Evolutionary conservation across 257 asterid species (phyloP), one percentile per base, ranked within the genome.

Genomic region (Fraxinus pennsylvanica): DNA sequence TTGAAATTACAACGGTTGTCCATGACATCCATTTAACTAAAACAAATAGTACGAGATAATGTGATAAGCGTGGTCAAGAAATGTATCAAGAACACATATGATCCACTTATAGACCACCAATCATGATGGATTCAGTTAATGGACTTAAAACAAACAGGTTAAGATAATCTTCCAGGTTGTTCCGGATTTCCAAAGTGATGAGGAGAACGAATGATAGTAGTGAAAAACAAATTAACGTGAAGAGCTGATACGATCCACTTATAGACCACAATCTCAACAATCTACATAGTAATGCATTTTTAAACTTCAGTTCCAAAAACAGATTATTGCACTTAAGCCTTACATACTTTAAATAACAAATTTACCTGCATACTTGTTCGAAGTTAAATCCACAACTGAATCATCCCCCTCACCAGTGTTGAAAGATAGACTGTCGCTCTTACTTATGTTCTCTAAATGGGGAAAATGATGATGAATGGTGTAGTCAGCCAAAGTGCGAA

Each of bases 311-410:
- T 27, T 21, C 30, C 14, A 21, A 59, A 59, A 63, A 10, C 30
- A 22, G 33, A 63, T 63, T 57, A n/a, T 22, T 63, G 27, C 29
- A 27, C 69, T 27, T 27, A 19, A 10, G 69, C 36, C 29, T 22
- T 27, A 27, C 6, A 9, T 30, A 22, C 32, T 47, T 22, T n/a
- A 72, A n/a, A 9, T 54, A 39, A 72, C 71, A 33, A 59, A 73
- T 70, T 22, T 87, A 89, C 99, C 99, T 74, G 97, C 99, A 77
- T 93, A 96, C 73, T 96, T 96, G 87, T 96, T 96, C 80, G 99
- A 93, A 75, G 97, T 96, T 81, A 96, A 88, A 87, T 96, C 99
- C 80, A 96, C 98, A 76, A 85, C 85, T 25, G 95, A 89, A 81
- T 87, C 92, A 82, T 89, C 97, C 65, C 92, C 98, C 74, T 90